Conservation (phyloP, 75 land plant species). For the Selaginella tamariscina region DNA sequence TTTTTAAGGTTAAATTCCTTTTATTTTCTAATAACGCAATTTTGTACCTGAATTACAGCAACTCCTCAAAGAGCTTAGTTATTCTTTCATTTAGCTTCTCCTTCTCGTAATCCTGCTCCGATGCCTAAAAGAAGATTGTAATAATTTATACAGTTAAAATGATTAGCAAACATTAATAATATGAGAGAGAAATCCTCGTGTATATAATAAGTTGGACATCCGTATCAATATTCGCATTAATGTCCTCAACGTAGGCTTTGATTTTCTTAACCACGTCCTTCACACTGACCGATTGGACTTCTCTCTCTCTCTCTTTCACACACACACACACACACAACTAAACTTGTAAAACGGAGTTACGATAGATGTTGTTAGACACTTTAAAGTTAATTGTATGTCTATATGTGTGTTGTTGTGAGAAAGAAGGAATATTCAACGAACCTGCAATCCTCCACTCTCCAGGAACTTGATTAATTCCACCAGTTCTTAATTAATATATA, state of each 20-base stretch:
- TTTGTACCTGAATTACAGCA: conserved; percentile 78
- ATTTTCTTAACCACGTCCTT: no score
- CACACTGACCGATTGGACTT: no score
- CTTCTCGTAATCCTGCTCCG: conserved; percentile 60
- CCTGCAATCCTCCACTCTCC: conserved; percentile 91
- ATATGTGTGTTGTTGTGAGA: no score
- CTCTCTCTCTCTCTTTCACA: no score
- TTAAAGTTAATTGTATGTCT: no score
- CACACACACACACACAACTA: no score
- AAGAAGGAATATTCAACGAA: conserved; percentile 15
- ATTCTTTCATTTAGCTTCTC: conserved; percentile 83
- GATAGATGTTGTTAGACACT: neutral
- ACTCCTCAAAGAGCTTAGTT: conserved; percentile 70
- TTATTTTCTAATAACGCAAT: no score
- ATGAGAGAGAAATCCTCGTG: neutral
- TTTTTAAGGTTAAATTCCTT: no score
- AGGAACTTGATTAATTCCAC: conserved; percentile 85
- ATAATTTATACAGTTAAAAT: neutral
- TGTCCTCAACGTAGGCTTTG: no score
- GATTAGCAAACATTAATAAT: neutral
- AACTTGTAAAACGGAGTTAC: conserved; percentile 56
- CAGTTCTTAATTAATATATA: conserved; percentile 48
- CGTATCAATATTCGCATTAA: neutral
- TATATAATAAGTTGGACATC: no score
- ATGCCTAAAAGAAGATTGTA: conserved; percentile 24